Evolutionary conservation across 192 early-diverging fungal species (phyloP), one percentile per base, ranked within the genome.

Genomic region (Rhizophlyctis rosea): DNA sequence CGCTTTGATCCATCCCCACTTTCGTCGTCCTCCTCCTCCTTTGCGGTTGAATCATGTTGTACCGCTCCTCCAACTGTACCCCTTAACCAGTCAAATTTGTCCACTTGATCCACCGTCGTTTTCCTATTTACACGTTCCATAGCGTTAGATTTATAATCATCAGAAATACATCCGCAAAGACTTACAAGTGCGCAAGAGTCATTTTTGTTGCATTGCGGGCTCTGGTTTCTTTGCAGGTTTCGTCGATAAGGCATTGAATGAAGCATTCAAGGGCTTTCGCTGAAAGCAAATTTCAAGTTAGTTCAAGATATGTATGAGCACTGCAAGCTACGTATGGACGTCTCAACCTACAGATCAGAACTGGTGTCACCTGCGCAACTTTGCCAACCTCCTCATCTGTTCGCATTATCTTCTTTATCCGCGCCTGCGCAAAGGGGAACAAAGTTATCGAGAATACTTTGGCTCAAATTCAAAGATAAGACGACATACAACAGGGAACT

Each of bases 361-460:
- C 87, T 3, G 96, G 96, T 9, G 96, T 99, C 24, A 91, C 94
- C 64, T 94, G 91, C 0, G 95, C 91, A 68, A 99, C 93, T 73
- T 99, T 99, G 49, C 96, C 96, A 1, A 99, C 94, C 68, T 99
- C 96, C 51, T 99, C 96, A 73, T 99, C 96, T 76, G 90, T 85
- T 69, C 96, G 91, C 96, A 99, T 99, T 61, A 99, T 99, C 85
- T 96, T 96, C 71, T 99, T 99, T 79, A 99, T 99, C 35, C 96
- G 88, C 21, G 94, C 95, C 94, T 98, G 65, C 9, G 18, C 18
- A 18, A 47, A 23, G 47, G 32, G 56, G 50, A 34, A 50, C 50
- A 23, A 21, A 34, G 24, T 33, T 2, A 9, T 24, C 56, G 14
- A 52, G 39, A 59, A 47, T 47, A 4, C 4, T 32, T 14, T 3